Conservation (phyloP, 192 early-diverging fungal genomes). For the Coemansia sp. region DNA sequence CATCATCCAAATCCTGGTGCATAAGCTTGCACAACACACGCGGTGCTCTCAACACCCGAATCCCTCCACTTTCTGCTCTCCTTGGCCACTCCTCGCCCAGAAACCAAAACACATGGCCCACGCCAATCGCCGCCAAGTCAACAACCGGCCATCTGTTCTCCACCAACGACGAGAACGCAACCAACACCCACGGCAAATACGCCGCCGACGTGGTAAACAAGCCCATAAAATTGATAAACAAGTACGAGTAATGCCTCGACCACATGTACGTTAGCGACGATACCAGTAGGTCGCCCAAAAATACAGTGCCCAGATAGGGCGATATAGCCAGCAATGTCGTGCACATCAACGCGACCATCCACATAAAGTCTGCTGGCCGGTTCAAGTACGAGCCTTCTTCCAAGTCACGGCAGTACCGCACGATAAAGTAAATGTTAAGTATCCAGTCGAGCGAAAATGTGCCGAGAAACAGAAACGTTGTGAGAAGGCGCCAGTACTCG, state of each 20-base stretch:
- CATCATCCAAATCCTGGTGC: conserved; percentile 26
- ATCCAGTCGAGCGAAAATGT: conserved; percentile 85
- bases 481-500: conserved; percentile 91
- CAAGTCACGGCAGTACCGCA: conserved; percentile 85
- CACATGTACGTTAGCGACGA: conserved; percentile 93
- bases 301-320: conserved; percentile 60
- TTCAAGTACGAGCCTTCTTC: conserved; percentile 92
- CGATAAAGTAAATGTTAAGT: conserved; percentile 90
- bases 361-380: conserved; percentile 89
- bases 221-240: conserved; percentile 86
- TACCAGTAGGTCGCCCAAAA: conserved; percentile 79
- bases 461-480: conserved; percentile 95
- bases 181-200: conserved; percentile 86
- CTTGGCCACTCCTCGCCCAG: conserved; percentile 92
- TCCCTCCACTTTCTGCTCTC: conserved; percentile 58
- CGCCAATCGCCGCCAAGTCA: conserved; percentile 80
- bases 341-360: conserved; percentile 77
- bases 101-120: conserved; percentile 95
- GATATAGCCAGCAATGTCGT: conserved; percentile 54
- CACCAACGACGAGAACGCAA: conserved; percentile 84
- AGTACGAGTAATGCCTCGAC: conserved; percentile 91
- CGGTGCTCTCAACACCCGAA: conserved; percentile 24
- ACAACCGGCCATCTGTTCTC: conserved; percentile 66
- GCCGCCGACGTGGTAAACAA: conserved; percentile 90
- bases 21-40: conserved; percentile 29